Percentiles rank a stretch among this genome's conserved stretches.
phyloP scores from a whole-genome alignment of 2,329 filamentous ascomycete genomes.

The Ascochyta rabiei region DNA sequence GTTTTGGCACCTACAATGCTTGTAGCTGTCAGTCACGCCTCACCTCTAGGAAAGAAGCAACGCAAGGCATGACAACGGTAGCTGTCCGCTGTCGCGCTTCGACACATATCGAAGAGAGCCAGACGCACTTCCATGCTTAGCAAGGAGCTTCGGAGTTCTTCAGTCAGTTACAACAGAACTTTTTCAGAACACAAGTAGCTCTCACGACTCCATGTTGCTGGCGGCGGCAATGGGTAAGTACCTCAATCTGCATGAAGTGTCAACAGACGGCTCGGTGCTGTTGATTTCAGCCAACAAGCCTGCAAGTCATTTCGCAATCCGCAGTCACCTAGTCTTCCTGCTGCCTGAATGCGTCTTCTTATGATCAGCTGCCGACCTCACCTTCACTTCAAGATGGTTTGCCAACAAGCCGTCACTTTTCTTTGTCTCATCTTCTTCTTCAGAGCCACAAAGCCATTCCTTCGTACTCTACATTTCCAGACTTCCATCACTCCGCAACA shows the following conservation, averaged over 20 bases:
- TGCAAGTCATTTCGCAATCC: neutral
- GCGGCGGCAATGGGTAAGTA: neutral
- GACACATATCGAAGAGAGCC: too few species aligned
- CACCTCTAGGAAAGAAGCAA: neutral
- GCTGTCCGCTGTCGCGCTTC: too few species aligned
- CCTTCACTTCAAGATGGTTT: conserved; percentile 5
- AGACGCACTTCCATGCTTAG: too few species aligned
- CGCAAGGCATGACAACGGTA: too few species aligned
- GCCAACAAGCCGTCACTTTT: neutral
- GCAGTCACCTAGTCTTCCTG: conserved; percentile 8
- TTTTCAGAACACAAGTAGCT: neutral
- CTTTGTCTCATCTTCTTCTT: neutral
- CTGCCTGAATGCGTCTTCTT: neutral
- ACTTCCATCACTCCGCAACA: neutral
- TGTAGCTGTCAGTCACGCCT: neutral
- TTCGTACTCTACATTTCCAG: neutral
- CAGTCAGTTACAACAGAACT: neutral
- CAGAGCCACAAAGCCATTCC: neutral
- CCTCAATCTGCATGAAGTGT: neutral
- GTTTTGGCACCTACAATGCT: neutral
- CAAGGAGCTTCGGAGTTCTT: neutral
- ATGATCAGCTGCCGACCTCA: neutral
- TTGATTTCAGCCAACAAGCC: neutral
- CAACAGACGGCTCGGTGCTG: neutral
- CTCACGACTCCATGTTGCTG: neutral